A percentile compares a stretch with the other conserved stretches of the same genome.
phyloP scores from a whole-genome alignment of 2,329 filamentous ascomycete species.

The Herpotrichia juniperi region DNA sequence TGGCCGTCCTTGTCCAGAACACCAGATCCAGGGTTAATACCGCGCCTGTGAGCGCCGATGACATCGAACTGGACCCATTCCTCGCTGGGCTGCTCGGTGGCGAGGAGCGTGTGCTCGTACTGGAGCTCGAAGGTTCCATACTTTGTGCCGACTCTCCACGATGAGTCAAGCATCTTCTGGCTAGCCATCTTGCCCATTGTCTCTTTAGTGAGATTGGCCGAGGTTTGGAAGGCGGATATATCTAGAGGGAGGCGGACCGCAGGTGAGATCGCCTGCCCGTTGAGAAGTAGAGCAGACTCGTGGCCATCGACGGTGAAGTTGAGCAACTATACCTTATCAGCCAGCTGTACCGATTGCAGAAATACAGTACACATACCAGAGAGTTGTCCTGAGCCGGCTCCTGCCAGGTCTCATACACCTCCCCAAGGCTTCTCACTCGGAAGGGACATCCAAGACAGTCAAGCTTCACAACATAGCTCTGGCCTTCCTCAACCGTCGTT shows the following conservation, averaged over 20 bases:
- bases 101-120: conserved; percentile 32
- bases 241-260: conserved; percentile 27
- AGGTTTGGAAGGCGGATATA: conserved; percentile 29
- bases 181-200: conserved; percentile 16
- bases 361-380: conserved; percentile 20
- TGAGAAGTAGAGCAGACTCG: conserved; percentile 22
- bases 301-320: conserved; percentile 25
- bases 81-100: conserved; percentile 15
- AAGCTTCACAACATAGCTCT: conserved; percentile 35
- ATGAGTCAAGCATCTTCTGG: conserved; percentile 15
- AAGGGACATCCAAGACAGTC: conserved; percentile 36
- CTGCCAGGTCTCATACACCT: conserved; percentile 20
- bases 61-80: conserved; percentile 37
- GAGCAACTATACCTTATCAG: conserved; percentile 22
- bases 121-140: conserved; percentile 25
- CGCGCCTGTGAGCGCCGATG: conserved; percentile 18
- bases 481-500: conserved; percentile 23
- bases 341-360: not conserved
- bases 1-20: conserved; percentile 23
- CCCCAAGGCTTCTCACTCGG: conserved; percentile 12
- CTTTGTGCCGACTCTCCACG: conserved; percentile 16
- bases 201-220: conserved; percentile 19
- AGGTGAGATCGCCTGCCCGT: conserved; percentile 27
- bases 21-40: conserved; percentile 7
- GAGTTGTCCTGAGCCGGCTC: conserved; percentile 27